Percentiles rank a stretch among this genome's conserved stretches.
These are phyloP conservation scores for Aspergillus arachidicola DNA, from an alignment of 2,329 filamentous ascomycete species.

Conservation along the genomic window DNA sequence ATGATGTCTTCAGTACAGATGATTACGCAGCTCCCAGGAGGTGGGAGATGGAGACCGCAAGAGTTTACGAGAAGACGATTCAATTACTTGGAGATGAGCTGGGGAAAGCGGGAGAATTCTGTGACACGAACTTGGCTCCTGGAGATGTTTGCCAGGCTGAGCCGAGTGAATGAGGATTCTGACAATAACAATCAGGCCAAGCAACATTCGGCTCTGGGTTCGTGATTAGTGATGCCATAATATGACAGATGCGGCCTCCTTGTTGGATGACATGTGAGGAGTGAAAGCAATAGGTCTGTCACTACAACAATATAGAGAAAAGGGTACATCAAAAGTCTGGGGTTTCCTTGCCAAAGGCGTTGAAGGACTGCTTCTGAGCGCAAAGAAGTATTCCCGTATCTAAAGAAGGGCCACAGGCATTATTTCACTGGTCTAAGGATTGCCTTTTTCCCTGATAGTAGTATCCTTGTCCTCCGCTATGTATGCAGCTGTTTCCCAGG, in stretches of 20 bases:
- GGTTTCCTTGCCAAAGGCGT: no score
- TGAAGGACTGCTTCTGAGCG: no score
- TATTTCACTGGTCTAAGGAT: no score
- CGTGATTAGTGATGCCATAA: not conserved
- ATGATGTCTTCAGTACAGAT: slow-evolving; percentile 36
- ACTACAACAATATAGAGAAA: no score
- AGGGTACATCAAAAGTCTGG: no score
- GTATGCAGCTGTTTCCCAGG: not conserved
- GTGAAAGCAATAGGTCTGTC: not conserved
- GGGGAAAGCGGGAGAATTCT: slow-evolving; percentile 43
- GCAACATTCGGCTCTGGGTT: not conserved
- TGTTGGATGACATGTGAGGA: not conserved
- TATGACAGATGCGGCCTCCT: not conserved
- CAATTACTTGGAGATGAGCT: slow-evolving; percentile 71
- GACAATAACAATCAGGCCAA: not conserved
- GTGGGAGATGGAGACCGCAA: slow-evolving; percentile 70
- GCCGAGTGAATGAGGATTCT: not conserved
- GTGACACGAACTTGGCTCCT: slow-evolving; percentile 22
- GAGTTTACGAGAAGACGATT: slow-evolving; percentile 79
- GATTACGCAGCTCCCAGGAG: slow-evolving; percentile 34
- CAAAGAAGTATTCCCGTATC: no score
- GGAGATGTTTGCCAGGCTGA: slow-evolving; percentile 12
- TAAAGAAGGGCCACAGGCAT: no score
- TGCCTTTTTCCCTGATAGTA: not conserved
- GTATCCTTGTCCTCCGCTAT: not conserved